phyloP scores from a whole-genome alignment of 73 alveolate genomes.

The Blepharisma stoltei region DNA sequence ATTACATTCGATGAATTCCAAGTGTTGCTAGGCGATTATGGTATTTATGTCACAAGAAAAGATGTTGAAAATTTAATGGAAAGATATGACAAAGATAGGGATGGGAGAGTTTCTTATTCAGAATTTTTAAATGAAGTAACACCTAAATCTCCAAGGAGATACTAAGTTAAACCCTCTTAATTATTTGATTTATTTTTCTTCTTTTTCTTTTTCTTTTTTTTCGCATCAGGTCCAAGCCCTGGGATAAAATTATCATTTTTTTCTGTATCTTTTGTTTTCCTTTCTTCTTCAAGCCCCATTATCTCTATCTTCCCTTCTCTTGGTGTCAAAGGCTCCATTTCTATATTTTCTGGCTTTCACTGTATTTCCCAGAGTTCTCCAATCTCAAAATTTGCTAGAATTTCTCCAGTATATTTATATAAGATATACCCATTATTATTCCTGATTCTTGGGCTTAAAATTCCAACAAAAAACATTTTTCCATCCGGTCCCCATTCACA shows the following conservation, averaged over 20 bases:
- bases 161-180: neutral
- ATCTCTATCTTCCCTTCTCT: too few relatives aligned
- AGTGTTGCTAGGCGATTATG: constrained; percentile 37
- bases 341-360: too few relatives aligned
- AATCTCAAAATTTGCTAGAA: neutral
- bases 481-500: constrained; percentile 44
- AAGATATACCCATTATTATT: constrained; percentile 21
- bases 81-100: constrained; percentile 46
- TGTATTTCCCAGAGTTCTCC: too few relatives aligned
- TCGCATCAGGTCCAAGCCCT: too few relatives aligned
- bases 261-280: too few relatives aligned
- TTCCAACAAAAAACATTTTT: constrained; percentile 25
- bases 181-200: too few relatives aligned
- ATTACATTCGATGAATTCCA: constrained; percentile 42
- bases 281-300: too few relatives aligned
- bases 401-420: constrained; percentile 29
- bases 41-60: constrained; percentile 30
- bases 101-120: constrained; percentile 47
- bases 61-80: constrained; percentile 34
- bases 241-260: too few relatives aligned
- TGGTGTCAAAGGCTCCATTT: too few relatives aligned
- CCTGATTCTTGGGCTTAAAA: constrained; percentile 13
- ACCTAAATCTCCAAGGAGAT: constrained; percentile 45
- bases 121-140: constrained; percentile 53
- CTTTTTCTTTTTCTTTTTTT: too few relatives aligned